Conservation (phyloP, 169 alveolate species). For the Plasmodium knowlesi region DNA sequence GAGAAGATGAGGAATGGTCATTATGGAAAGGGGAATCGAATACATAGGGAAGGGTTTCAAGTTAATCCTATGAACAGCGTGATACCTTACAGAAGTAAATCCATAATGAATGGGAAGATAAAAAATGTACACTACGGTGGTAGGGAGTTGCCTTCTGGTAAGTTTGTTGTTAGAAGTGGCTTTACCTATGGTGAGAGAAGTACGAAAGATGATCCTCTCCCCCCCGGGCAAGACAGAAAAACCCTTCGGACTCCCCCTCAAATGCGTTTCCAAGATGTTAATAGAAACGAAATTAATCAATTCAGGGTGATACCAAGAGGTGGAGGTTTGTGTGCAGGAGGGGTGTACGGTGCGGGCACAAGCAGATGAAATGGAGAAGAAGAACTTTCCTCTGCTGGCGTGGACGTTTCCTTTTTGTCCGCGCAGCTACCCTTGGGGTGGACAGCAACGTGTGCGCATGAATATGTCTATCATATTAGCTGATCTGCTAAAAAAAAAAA, state of each 20-base stretch:
- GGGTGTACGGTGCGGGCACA: background rate
- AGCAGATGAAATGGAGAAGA: background rate
- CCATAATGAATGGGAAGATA: background rate
- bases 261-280: background rate
- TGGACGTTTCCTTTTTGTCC: background rate
- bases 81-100: background rate
- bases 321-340: background rate
- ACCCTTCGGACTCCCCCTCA: background rate
- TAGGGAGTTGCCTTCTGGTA: background rate
- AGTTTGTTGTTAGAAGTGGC: background rate
- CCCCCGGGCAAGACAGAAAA: background rate
- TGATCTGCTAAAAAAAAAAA: background rate
- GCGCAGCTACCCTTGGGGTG: background rate
- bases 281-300: background rate
- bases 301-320: background rate
- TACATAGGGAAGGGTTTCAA: background rate
- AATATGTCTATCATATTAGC: background rate
- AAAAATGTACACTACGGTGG: background rate
- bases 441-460: background rate
- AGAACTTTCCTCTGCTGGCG: background rate
- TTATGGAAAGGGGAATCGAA: background rate
- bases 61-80: background rate
- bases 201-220: background rate
- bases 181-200: background rate
- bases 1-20: background rate